Conservation (phyloP, 257 asterid species). For the Plantago ovata region DNA sequence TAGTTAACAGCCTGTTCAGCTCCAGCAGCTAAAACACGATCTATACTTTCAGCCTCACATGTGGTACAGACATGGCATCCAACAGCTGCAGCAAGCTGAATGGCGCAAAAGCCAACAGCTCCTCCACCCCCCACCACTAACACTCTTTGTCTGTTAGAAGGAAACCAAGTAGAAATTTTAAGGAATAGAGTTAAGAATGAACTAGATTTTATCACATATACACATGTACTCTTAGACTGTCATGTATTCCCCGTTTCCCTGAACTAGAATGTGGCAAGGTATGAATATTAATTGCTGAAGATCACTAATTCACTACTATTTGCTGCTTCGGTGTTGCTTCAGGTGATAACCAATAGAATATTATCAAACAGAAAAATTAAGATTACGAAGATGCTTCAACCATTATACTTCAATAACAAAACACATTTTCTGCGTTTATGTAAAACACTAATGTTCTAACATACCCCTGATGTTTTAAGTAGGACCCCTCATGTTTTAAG, state of each 20-base stretch:
- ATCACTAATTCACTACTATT: neutral
- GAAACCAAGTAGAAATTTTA: constrained; percentile 18
- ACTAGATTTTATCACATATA: neutral
- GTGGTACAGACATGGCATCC: constrained; percentile 92
- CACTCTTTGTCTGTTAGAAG: constrained; percentile 57
- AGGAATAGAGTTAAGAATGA: constrained; percentile 22
- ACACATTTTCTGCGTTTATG: too few species aligned
- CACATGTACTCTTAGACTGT: neutral
- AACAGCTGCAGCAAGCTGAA: constrained; percentile 88
- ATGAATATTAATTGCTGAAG: neutral
- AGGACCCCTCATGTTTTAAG: too few species aligned
- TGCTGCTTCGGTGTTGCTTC: neutral
- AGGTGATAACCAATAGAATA: constrained; percentile 3
- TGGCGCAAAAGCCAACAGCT: constrained; percentile 95
- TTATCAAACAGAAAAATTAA: too few species aligned
- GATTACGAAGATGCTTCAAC: too few species aligned
- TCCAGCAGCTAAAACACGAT: constrained; percentile 73
- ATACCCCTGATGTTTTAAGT: too few species aligned
- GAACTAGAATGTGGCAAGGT: neutral
- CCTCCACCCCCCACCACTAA: constrained; percentile 97
- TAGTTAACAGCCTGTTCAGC: constrained; percentile 90
- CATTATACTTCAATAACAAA: too few species aligned
- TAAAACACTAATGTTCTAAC: too few species aligned
- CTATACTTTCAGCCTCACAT: constrained; percentile 72
- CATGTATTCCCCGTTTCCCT: neutral